Evolutionary conservation across 805 yeast genomes (phyloP).

Genomic region (Lachancea mirantina): DNA sequence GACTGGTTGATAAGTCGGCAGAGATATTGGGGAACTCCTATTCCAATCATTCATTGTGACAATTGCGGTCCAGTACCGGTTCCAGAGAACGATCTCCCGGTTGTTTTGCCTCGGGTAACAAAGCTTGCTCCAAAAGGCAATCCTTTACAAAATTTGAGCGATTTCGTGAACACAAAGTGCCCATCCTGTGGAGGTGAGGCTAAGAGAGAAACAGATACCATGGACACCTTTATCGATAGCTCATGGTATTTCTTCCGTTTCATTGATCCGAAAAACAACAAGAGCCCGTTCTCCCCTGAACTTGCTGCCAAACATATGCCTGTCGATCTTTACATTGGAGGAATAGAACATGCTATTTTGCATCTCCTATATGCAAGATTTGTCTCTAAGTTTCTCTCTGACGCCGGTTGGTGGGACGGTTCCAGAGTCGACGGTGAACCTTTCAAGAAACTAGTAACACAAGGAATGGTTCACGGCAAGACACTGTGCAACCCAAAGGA

Average conservation of each 20-base stretch:
- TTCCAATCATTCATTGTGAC: constrained; percentile 85
- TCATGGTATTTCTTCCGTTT: constrained; percentile 94
- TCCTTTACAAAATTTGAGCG: constrained; percentile 60
- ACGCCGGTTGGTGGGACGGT: constrained; percentile 65
- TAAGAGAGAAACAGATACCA: constrained; percentile 89
- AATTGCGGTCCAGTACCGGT: constrained; percentile 88
- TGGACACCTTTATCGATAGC: constrained; percentile 98
- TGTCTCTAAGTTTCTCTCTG: constrained; percentile 67
- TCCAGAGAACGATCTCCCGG: constrained; percentile 82
- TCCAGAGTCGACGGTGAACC: constrained; percentile 63
- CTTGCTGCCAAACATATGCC: constrained; percentile 56
- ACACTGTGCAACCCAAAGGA: constrained; percentile 67
- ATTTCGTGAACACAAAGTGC: constrained; percentile 67
- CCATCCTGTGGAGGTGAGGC: constrained; percentile 74
- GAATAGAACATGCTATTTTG: constrained; percentile 93
- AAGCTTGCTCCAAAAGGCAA: constrained; percentile 46
- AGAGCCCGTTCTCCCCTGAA: constrained; percentile 45
- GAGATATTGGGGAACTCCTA: constrained; percentile 98
- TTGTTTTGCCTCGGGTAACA: constrained; percentile 57
- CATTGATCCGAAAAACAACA: constrained; percentile 59
- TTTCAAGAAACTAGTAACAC: constrained; percentile 70
- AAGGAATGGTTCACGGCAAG: constrained; percentile 97
- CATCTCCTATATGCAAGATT: constrained; percentile 85
- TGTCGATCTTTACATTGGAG: constrained; percentile 88
- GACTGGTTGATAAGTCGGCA: constrained; percentile 96